Evolutionary conservation across 495 filamentous ascomycete genomes (phyloP).

Genomic region (Neurospora tetrasperma): DNA sequence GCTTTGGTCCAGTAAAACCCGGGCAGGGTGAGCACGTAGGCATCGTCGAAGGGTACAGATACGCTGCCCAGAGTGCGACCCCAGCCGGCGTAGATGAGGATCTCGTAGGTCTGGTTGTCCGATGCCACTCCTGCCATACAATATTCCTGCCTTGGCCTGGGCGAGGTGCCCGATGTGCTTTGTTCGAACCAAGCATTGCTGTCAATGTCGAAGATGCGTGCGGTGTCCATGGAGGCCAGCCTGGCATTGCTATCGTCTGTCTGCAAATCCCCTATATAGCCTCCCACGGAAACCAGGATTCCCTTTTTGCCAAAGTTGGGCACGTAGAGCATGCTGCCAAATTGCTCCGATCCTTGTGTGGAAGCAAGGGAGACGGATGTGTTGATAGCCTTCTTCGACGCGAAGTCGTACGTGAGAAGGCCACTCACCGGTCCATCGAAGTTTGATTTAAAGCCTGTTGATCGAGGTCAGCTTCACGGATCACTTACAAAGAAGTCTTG

Average conservation of each 20-base stretch:
- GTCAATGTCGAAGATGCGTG: slow-evolving; percentile 11
- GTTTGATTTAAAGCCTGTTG: too few species aligned
- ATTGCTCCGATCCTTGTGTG: background rate
- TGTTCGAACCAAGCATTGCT: slow-evolving; percentile 13
- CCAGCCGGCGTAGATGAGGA: slow-evolving; percentile 19
- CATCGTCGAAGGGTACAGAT: slow-evolving; percentile 12
- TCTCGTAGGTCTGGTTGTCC: slow-evolving; percentile 15
- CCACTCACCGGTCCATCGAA: background rate
- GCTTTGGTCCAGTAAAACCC: slow-evolving; percentile 18
- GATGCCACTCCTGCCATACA: slow-evolving; percentile 17
- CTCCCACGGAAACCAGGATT: slow-evolving; percentile 13
- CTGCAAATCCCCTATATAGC: background rate
- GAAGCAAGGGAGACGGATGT: slow-evolving; percentile 2
- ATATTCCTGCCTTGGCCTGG: slow-evolving; percentile 9
- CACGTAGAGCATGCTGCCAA: slow-evolving; percentile 9
- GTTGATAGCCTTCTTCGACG: slow-evolving; percentile 1
- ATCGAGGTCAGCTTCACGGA: background rate
- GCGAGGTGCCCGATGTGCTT: slow-evolving; percentile 7
- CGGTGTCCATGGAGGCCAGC: slow-evolving; percentile 7
- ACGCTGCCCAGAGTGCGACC: slow-evolving; percentile 6
- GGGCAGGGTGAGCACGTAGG: slow-evolving; percentile 18
- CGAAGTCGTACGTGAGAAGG: slow-evolving; percentile 12
- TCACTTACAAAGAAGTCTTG: background rate
- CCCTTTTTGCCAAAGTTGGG: slow-evolving; percentile 15
- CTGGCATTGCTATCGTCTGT: background rate